Percentiles rank a stretch among this genome's conserved stretches.
Evolutionary conservation across 495 filamentous ascomycete genomes (phyloP).

Genomic region (Parachaetomium inaequale): DNA sequence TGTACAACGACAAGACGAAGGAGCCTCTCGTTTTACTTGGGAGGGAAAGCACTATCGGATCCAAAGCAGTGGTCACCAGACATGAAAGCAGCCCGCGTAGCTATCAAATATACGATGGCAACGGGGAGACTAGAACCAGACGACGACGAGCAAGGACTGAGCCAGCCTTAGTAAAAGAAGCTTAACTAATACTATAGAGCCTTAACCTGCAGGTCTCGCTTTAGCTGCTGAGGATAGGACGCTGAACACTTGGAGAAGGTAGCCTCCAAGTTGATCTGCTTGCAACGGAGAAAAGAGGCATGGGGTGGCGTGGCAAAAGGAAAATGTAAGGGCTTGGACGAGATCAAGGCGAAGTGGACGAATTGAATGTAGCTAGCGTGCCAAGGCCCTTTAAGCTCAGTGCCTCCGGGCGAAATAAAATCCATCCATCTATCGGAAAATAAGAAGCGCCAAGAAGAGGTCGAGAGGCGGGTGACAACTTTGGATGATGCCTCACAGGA

Average conservation of each 20-base stretch:
- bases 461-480: too few relatives aligned
- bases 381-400: too few relatives aligned
- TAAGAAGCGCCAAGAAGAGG: too few relatives aligned
- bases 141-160: conserved; percentile 10
- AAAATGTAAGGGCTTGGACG: neutral
- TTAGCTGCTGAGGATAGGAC: conserved; percentile 21
- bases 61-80: conserved; percentile 35
- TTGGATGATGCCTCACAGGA: too few relatives aligned
- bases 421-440: too few relatives aligned
- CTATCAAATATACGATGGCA: conserved; percentile 37
- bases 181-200: conserved; percentile 24
- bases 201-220: conserved; percentile 19
- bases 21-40: conserved; percentile 29
- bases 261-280: conserved; percentile 21
- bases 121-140: conserved; percentile 36
- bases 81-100: conserved; percentile 34
- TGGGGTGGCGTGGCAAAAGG: neutral
- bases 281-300: conserved; percentile 17
- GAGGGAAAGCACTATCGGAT: conserved; percentile 28
- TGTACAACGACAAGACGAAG: conserved; percentile 33
- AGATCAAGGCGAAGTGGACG: neutral
- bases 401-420: too few relatives aligned
- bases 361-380: too few relatives aligned
- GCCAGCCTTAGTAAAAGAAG: conserved; percentile 8
- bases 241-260: conserved; percentile 24